Base-by-base conservation (phyloP, 805 yeast genomes). In the Lachancea dasiensis region DNA sequence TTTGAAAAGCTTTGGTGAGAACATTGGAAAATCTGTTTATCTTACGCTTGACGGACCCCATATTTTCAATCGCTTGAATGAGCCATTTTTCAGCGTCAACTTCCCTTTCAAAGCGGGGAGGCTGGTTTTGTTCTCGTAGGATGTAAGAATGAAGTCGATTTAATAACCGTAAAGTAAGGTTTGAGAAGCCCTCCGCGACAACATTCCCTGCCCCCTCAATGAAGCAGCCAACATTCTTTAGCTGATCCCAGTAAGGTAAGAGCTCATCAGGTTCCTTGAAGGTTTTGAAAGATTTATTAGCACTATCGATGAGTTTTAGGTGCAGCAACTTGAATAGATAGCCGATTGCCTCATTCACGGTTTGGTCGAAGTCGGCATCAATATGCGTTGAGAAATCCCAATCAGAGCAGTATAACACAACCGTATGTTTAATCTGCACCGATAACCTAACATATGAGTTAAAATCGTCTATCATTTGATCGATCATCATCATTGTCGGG, bases 401-500 rank as follows among this genome's bases (percentile, higher is more conserved):
- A 6, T 74, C 73, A 3, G 60, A 56, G 47, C 76, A 69, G 49
- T 77, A 81, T 33, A 74, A 79, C 19, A 70, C 61, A 32, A 81
- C 72, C 0, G 86, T 77, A 40, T 74, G 75, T 54, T 86, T 80
- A 35, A 87, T 75, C 46, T 77, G 82, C 13, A 86, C 69, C 0
- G 95, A 89, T 23, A 87, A 65, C 33, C 75, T 72, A 40, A 90
- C 74, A 55, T 86, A 86, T 2, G 79, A 72, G 48, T 79, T 79
- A 56, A 90, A 82, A 56, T 86, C 95, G 31, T 77, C 87, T 44
- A 90, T 74, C 73, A 86, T 81, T 61, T 90, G 96, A 60, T 92
- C 98, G 49, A 92, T 85, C 80, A 86, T 85, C 87, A 86, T 83
- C 78, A 89, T 76, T 0, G 97, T 87, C 1, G 96, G 95, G 50